Percentiles rank a stretch among this genome's conserved stretches.
phyloP scores from a whole-genome alignment of 352 stramenopile genomes.

The Phytophthora crassamura region DNA sequence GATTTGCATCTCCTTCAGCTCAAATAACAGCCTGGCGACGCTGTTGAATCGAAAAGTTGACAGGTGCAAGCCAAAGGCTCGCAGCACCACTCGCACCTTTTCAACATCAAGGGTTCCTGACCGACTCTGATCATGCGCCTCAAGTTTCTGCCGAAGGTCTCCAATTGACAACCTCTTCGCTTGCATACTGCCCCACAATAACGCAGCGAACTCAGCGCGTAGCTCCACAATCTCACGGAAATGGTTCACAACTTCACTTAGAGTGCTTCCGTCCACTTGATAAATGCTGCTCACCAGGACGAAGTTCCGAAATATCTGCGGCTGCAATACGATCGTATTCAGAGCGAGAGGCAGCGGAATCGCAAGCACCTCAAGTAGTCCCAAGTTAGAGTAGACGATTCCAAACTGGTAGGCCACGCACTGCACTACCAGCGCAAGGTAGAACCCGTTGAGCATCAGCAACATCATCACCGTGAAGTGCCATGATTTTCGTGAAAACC shows the following conservation, averaged over 20 bases:
- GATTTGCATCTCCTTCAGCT: slow-evolving; percentile 41
- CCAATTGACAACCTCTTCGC: slow-evolving; percentile 16
- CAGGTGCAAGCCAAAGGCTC: slow-evolving; percentile 47
- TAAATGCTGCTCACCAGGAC: slow-evolving; percentile 62
- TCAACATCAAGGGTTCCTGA: slow-evolving; percentile 47
- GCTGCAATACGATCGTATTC: slow-evolving; percentile 62
- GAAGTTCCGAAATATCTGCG: slow-evolving; percentile 63
- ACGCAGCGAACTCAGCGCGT: slow-evolving; percentile 50
- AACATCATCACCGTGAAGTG: slow-evolving; percentile 64
- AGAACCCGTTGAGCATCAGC: slow-evolving; percentile 75
- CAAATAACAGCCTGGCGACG: slow-evolving; percentile 57
- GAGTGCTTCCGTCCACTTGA: slow-evolving; percentile 50
- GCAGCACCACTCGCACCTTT: slow-evolving; percentile 45
- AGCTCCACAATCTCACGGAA: slow-evolving; percentile 64
- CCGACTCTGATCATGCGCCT: slow-evolving; percentile 22
- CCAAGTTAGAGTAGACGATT: slow-evolving; percentile 24
- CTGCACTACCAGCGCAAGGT: slow-evolving; percentile 57
- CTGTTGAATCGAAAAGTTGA: slow-evolving; percentile 66
- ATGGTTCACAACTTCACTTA: slow-evolving; percentile 59
- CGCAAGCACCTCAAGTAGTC: slow-evolving; percentile 29
- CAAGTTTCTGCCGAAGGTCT: slow-evolving; percentile 39
- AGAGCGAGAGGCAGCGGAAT: slow-evolving; percentile 49
- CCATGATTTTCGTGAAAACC: slow-evolving; percentile 67
- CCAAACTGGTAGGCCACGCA: slow-evolving; percentile 58
- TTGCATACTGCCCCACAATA: slow-evolving; percentile 31